A percentile compares a stretch with the other conserved stretches of the same genome.
These are phyloP conservation scores for Cardamine resedifolia DNA, from an alignment of 345 rosid species.

Conservation along the genomic window DNA sequence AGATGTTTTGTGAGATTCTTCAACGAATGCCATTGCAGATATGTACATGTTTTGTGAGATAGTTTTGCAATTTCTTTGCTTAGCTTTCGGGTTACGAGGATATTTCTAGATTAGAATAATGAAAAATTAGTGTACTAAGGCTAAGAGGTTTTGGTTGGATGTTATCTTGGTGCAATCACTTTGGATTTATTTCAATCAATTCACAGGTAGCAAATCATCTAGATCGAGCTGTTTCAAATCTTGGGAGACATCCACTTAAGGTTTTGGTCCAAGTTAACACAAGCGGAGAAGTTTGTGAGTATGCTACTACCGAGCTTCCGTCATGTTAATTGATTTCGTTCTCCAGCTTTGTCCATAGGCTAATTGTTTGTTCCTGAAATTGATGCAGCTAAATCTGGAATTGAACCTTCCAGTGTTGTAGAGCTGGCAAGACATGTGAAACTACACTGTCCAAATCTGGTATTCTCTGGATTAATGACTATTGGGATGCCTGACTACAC, in stretches of 20 bases:
- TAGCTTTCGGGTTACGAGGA: background rate
- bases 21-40: background rate
- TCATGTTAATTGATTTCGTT: background rate
- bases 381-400: slow-evolving; percentile 83
- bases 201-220: slow-evolving; percentile 74
- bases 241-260: slow-evolving; percentile 79
- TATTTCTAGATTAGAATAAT: background rate
- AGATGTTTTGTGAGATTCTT: no score
- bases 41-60: background rate
- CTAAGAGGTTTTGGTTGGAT: background rate
- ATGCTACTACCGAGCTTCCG: background rate
- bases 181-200: background rate
- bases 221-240: slow-evolving; percentile 65
- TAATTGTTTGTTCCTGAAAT: slow-evolving; percentile 22
- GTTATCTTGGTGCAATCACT: background rate
- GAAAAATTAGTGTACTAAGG: background rate
- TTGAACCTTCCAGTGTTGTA: slow-evolving; percentile 70
- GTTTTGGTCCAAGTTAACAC: slow-evolving; percentile 94
- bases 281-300: slow-evolving; percentile 91
- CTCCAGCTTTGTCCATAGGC: slow-evolving; percentile 4
- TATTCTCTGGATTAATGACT: slow-evolving; percentile 88
- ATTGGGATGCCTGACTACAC: slow-evolving; percentile 90
- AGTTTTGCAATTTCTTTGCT: background rate
- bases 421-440: slow-evolving; percentile 73
- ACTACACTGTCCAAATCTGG: slow-evolving; percentile 61